phyloP scores from a whole-genome alignment of 306 rosid genomes.

The Hippophae gyantsensis region DNA sequence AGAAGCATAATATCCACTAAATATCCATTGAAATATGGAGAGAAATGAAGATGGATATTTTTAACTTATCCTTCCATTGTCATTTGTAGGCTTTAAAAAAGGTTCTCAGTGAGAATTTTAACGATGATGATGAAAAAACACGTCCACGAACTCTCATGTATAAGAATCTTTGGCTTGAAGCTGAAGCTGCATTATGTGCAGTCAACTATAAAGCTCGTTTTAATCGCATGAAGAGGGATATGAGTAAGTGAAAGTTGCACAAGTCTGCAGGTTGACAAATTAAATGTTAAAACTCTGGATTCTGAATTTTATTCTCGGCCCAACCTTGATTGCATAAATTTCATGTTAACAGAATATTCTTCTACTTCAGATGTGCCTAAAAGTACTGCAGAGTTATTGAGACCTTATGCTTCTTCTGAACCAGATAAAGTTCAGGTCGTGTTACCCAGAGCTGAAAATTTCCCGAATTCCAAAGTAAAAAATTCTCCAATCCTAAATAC shows the following conservation, averaged over 20 bases:
- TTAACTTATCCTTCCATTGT: slow-evolving; percentile 6
- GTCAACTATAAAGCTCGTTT: slow-evolving; percentile 57
- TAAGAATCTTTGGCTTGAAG: slow-evolving; percentile 90
- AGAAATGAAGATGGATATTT: neutral
- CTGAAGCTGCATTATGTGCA: slow-evolving; percentile 87
- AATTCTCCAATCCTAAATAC: slow-evolving; percentile 18
- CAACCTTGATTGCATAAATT: slow-evolving; percentile 1
- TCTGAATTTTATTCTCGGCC: neutral
- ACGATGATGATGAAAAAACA: slow-evolving; percentile 40
- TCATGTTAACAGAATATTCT: slow-evolving; percentile 9
- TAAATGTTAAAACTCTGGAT: neutral
- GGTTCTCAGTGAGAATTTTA: slow-evolving; percentile 61
- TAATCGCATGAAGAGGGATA: slow-evolving; percentile 57
- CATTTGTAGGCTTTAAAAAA: slow-evolving; percentile 54
- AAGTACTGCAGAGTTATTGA: slow-evolving; percentile 16
- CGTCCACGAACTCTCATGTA: slow-evolving; percentile 47
- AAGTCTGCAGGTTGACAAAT: slow-evolving; percentile 43
- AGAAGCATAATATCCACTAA: slow-evolving; percentile 1
- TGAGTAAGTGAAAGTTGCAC: slow-evolving; percentile 36
- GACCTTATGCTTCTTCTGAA: slow-evolving; percentile 23
- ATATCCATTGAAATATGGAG: slow-evolving; percentile 5
- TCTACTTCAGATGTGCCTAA: slow-evolving; percentile 26
- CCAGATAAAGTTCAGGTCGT: slow-evolving; percentile 23
- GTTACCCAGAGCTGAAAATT: slow-evolving; percentile 25
- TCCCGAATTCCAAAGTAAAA: slow-evolving; percentile 21